These are phyloP conservation scores for Clitopilus passeckerianus DNA, from an alignment of 768 basidiomycete species.

Conservation along the genomic window DNA sequence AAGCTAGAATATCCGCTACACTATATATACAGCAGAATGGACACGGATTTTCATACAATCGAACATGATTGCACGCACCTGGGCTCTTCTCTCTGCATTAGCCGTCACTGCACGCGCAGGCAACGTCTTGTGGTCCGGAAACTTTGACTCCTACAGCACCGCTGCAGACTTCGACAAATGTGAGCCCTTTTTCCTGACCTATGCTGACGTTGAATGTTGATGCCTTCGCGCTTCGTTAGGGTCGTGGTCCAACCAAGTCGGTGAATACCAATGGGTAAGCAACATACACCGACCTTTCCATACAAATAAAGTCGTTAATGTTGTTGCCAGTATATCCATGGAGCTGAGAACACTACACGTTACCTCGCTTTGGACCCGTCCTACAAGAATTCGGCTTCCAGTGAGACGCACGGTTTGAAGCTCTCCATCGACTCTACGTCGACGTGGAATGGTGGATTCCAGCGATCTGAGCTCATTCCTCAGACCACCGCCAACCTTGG, in stretches of 20 bases:
- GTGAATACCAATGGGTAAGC: conserved; percentile 15
- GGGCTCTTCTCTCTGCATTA: conserved; percentile 26
- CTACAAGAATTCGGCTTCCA: conserved; percentile 57
- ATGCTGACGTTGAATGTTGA: not conserved
- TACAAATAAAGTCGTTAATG: not conserved
- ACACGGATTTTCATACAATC: not conserved
- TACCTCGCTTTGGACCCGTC: conserved; percentile 46
- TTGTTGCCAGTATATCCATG: conserved; percentile 43
- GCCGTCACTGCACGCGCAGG: conserved; percentile 36
- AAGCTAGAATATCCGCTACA: no score
- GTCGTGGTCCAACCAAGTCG: conserved; percentile 38
- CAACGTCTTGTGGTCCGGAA: conserved; percentile 50
- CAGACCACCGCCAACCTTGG: conserved; percentile 51
- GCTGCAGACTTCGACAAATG: conserved; percentile 49
- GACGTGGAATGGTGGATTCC: conserved; percentile 52
- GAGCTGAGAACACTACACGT: conserved; percentile 36
- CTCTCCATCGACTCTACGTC: conserved; percentile 50
- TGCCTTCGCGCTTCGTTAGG: conserved; percentile 21
- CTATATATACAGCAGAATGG: not conserved
- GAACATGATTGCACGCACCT: conserved; percentile 23
- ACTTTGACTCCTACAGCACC: conserved; percentile 42
- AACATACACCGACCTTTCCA: not conserved
- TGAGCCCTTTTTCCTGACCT: conserved; percentile 16
- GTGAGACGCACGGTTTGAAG: conserved; percentile 23
- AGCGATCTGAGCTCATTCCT: conserved; percentile 37